Evolutionary conservation across 1,284 basidiomycete genomes (phyloP), one percentile per base, ranked within the genome.

Genomic region (Clitocybe nebularis): DNA sequence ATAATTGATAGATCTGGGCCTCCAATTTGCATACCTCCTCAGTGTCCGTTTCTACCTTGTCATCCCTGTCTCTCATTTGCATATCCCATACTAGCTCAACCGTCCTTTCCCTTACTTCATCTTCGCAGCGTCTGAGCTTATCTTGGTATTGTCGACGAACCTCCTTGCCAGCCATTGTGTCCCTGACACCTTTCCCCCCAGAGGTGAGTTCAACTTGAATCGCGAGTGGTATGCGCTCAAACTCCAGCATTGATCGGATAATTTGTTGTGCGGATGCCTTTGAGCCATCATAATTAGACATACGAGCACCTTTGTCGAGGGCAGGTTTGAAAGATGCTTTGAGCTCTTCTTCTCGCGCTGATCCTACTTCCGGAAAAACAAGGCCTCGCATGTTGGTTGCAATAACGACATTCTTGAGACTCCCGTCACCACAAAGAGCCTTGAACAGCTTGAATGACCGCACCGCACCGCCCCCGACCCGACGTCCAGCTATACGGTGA

Each of bases 351-450:
- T 44, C 43, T 42, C 52, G 16, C 16, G 34, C 5, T 21, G 38
- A 21, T 28, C 24, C 25, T 3, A 30, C 17, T 23, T 35, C 19
- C 6, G 19, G 13, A 36, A 35, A 14, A 5, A 54, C 50, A 13
- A 43, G 41, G n/a, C 37, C 48, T 50, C 52, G 52, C 33, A 47
- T 41, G 22, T 37, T 54, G 3, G 52, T 54, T 6, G 46, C 44
- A 21, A 54, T 45, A 4, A 43, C 39, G 9, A 52, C 43, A 24
- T 54, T 54, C 43, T 36, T 48, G 22, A 52, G 22, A 3, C 44
- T 35, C 7, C 20, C 23, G 9, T 49, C 48, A 1, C 52, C 52
- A 24, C 52, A 54, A 21, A 53, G 48, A 16, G 35, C 20, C 38
- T 39, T 22, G 34, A 51, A 49, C 50, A 51, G 45, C 19, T 25